A percentile compares a stretch with the other conserved stretches of the same genome.
These are phyloP conservation scores for Vaccinium macrocarpon DNA, from an alignment of 148 eudicot species.

Conservation along the genomic window DNA sequence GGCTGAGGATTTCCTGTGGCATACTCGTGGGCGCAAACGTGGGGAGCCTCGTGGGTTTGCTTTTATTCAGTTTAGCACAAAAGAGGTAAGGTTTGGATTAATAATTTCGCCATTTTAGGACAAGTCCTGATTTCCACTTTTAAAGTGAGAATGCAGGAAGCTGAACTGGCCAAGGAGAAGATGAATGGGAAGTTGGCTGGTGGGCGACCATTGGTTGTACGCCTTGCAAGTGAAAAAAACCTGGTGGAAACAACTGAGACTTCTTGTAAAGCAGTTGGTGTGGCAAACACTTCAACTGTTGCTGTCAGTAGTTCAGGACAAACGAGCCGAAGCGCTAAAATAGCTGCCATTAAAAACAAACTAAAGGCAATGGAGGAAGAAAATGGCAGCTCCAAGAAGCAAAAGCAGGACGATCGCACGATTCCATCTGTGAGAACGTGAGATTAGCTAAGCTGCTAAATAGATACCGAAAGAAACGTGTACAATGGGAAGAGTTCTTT, in stretches of 20 bases:
- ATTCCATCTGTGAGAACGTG: background rate
- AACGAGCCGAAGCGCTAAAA: constrained; percentile 68
- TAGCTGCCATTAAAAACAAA: constrained; percentile 89
- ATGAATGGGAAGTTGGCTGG: constrained; percentile 80
- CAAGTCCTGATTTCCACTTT: constrained; percentile 36
- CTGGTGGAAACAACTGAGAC: constrained; percentile 33
- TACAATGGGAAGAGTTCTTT: background rate
- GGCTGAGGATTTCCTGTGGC: constrained; percentile 84
- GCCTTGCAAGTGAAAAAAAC: constrained; percentile 72
- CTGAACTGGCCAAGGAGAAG: constrained; percentile 80
- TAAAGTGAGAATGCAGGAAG: constrained; percentile 99
- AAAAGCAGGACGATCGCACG: constrained; percentile 37
- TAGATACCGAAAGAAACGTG: background rate
- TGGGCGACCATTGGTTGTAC: constrained; percentile 88
- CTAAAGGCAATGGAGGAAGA: constrained; percentile 78
- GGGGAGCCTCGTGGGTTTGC: constrained; percentile 98
- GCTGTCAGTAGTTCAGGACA: constrained; percentile 46
- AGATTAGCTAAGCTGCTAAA: background rate
- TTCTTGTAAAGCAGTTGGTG: constrained; percentile 33
- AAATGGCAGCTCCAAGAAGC: constrained; percentile 57
- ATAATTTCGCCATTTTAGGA: background rate
- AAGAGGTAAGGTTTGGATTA: constrained; percentile 45
- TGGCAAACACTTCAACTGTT: constrained; percentile 29
- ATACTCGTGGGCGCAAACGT: constrained; percentile 87
- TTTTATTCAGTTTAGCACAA: constrained; percentile 72